Evolutionary conservation across 2,329 filamentous ascomycete genomes (phyloP).

Genomic region (Phoma sp.): DNA sequence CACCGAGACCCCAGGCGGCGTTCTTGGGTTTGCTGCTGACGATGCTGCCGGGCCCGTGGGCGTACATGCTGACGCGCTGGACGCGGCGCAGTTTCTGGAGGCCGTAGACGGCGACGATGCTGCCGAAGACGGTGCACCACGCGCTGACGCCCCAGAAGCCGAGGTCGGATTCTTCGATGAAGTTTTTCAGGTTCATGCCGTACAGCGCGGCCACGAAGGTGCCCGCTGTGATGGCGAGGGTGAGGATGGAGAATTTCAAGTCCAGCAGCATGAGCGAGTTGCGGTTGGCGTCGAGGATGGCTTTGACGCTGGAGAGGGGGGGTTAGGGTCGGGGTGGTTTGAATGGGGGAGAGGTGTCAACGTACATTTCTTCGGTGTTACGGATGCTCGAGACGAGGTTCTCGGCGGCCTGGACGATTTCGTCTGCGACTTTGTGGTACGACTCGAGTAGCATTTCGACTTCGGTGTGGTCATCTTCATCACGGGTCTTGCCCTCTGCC

Average conservation of each 20-base stretch:
- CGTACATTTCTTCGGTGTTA: conserved; percentile 97
- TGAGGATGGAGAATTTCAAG: conserved; percentile 94
- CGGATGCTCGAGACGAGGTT: conserved; percentile 93
- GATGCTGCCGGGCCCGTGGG: conserved; percentile 41
- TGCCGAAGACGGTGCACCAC: conserved; percentile 73
- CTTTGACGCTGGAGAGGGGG: conserved; percentile 72
- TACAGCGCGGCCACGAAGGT: conserved; percentile 98
- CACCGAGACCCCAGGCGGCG: conserved; percentile 34
- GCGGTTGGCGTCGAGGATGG: conserved; percentile 95
- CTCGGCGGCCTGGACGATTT: conserved; percentile 93
- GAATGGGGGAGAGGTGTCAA: conserved; percentile 14
- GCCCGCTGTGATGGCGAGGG: conserved; percentile 89
- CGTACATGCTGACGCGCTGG: conserved; percentile 88
- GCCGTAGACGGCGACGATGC: conserved; percentile 82
- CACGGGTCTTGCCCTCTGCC: conserved; percentile 71
- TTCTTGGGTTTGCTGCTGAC: conserved; percentile 20
- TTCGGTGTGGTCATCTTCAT: conserved; percentile 89
- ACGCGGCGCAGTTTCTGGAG: conserved; percentile 82
- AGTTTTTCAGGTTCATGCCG: conserved; percentile 99
- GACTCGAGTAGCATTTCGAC: conserved; percentile 96
- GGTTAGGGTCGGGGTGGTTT: conserved; percentile 16
- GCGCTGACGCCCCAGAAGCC: conserved; percentile 80
- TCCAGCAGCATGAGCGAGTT: conserved; percentile 98
- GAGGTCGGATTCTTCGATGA: conserved; percentile 90
- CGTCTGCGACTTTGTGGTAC: conserved; percentile 96